Evolutionary conservation across 2,329 filamentous ascomycete genomes (phyloP).

Genomic region (Pseudonectria buxi): DNA sequence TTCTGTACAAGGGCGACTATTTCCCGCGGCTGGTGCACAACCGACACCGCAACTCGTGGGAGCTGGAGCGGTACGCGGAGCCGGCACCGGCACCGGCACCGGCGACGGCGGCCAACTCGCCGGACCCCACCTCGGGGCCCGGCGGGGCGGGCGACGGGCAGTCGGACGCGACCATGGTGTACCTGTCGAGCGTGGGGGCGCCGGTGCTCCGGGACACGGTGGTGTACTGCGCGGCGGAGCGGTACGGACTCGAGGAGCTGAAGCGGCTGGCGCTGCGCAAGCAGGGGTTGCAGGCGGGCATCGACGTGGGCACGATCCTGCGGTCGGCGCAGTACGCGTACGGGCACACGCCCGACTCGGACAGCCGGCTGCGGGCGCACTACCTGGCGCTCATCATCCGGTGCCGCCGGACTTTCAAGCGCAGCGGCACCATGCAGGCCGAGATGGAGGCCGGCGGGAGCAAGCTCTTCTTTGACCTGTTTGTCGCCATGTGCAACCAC

Average conservation of each 20-base stretch:
- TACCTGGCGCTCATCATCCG: slow-evolving; percentile 96
- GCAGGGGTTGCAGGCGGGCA: slow-evolving; percentile 87
- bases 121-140: slow-evolving; percentile 38
- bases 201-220: slow-evolving; percentile 85
- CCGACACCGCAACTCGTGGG: slow-evolving; percentile 80
- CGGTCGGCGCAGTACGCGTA: slow-evolving; percentile 92
- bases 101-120: slow-evolving; percentile 48
- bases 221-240: slow-evolving; percentile 87
- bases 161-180: slow-evolving; percentile 53
- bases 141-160: slow-evolving; percentile 36
- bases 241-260: slow-evolving; percentile 86
- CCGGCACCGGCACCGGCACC: no score
- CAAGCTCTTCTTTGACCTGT: slow-evolving; percentile 96
- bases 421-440: slow-evolving; percentile 96
- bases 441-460: slow-evolving; percentile 90
- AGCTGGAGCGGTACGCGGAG: slow-evolving; percentile 62
- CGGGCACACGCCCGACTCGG: slow-evolving; percentile 86
- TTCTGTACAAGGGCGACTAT: slow-evolving; percentile 95
- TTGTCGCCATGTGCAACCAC: slow-evolving; percentile 97
- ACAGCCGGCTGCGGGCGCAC: slow-evolving; percentile 89
- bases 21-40: slow-evolving; percentile 83
- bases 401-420: slow-evolving; percentile 95
- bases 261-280: slow-evolving; percentile 88
- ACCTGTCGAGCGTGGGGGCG: slow-evolving; percentile 65
- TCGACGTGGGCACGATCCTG: slow-evolving; percentile 86